Evolutionary conservation across 192 early-diverging fungal genomes (phyloP).

Genomic region (Coemansia interrupta): DNA sequence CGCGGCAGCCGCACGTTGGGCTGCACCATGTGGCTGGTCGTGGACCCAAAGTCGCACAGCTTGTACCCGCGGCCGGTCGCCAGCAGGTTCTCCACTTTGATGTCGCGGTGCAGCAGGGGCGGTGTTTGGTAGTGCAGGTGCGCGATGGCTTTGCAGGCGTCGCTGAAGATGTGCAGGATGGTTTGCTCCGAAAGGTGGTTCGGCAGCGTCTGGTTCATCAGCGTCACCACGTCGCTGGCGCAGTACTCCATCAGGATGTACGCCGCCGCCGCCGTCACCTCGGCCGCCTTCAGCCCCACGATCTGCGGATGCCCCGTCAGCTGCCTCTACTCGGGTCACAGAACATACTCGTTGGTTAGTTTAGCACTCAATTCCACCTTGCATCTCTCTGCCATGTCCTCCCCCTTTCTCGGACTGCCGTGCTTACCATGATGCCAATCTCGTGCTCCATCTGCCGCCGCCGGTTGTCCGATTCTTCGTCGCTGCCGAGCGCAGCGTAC

Average conservation of each 20-base stretch:
- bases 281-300: slow-evolving; percentile 73
- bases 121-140: slow-evolving; percentile 83
- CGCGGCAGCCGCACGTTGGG: slow-evolving; percentile 47
- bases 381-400: neutral
- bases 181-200: slow-evolving; percentile 75
- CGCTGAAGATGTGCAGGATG: slow-evolving; percentile 83
- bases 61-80: slow-evolving; percentile 67
- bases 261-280: slow-evolving; percentile 61
- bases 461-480: slow-evolving; percentile 64
- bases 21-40: slow-evolving; percentile 47
- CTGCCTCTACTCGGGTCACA: slow-evolving; percentile 47
- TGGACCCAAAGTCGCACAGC: slow-evolving; percentile 95
- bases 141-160: slow-evolving; percentile 82
- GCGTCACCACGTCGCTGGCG: slow-evolving; percentile 64
- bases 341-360: neutral
- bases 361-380: neutral
- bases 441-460: slow-evolving; percentile 67
- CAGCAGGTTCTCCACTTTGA: slow-evolving; percentile 83
- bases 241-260: slow-evolving; percentile 94
- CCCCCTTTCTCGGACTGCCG: neutral
- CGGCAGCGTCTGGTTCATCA: slow-evolving; percentile 78
- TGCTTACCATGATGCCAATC: slow-evolving; percentile 65
- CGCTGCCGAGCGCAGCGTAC: slow-evolving; percentile 52
- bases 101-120: slow-evolving; percentile 82
- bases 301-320: slow-evolving; percentile 77